Evolutionary conservation across 306 rosid species (phyloP).

Genomic region (Lagenaria siceraria): DNA sequence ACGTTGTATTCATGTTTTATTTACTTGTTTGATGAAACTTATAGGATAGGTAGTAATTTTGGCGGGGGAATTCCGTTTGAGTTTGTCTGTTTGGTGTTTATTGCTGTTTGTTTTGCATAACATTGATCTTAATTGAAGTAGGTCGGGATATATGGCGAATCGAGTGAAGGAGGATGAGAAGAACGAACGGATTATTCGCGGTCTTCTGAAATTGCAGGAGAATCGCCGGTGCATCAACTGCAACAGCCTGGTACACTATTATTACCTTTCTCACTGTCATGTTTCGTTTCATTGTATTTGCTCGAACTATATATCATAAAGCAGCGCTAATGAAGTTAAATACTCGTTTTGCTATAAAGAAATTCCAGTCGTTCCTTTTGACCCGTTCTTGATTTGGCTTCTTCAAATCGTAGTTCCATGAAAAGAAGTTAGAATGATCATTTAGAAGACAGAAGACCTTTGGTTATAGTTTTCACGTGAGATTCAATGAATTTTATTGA

Average conservation of each 20-base stretch:
- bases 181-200: conserved; percentile 77
- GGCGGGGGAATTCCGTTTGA: background rate
- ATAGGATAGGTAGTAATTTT: background rate
- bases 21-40: background rate
- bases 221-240: conserved; percentile 92
- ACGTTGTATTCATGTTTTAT: background rate
- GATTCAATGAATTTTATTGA: conserved; percentile 2
- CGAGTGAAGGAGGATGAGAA: conserved; percentile 78
- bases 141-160: conserved; percentile 50
- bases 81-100: conserved; percentile 4
- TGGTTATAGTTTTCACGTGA: background rate
- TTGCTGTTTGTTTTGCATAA: conserved; percentile 5
- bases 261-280: background rate
- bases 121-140: conserved; percentile 18
- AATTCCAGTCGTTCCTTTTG: background rate
- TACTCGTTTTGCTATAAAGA: background rate
- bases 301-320: background rate
- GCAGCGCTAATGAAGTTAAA: background rate
- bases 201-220: conserved; percentile 65
- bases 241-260: conserved; percentile 55
- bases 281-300: background rate
- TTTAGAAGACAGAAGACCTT: background rate
- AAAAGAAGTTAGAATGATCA: background rate
- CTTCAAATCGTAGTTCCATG: background rate
- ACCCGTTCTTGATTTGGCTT: background rate